Evolutionary conservation across 345 rosid genomes (phyloP), one percentile per base, ranked within the genome.

Genomic region (Ceriops tagal): DNA sequence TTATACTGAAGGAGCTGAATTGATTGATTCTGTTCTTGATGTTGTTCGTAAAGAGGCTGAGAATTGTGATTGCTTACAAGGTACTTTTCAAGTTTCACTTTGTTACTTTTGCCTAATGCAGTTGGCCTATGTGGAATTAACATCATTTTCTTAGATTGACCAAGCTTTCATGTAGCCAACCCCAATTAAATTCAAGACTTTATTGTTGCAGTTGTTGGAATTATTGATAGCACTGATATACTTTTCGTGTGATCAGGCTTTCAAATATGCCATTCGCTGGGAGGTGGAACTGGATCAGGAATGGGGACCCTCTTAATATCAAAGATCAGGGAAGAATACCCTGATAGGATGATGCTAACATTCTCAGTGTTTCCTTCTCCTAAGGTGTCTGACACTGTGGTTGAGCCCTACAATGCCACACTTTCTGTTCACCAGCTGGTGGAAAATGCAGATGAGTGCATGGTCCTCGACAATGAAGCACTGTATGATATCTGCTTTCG

Each of bases 11-110:
- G 89, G 89, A 34, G 89, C 89, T 31, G 89, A 83, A 52, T 72
- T 85, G 75, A 85, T 85, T 43, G 89, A 85, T 67, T 77, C 87
- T 6, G 87, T 85, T 63, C 86, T 85, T 19, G 89, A 85, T 65
- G 87, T 81, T 2, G 87, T 83, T 34, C 80, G 89, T 10, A 85
- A 83, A 64, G 89, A 85, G 31, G 85, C 89, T 3, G 89, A 85
- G 81, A 85, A 85, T 61, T 85, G 89, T 72, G 87, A 85, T 49
- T 85, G 89, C 75, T 71, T 85, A n/a, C 89, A 85, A 79, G 89
- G 89, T 81, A 78, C 49, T 43, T 43, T 43, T 3, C 18, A 43
- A 15, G 19, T 43, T 43, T 43, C 49, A 13, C 49, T 43, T 43
- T 43, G 19, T 43, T 18, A 43, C 18, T 43, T 13, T 4, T 13